A percentile compares a stretch with the other conserved stretches of the same genome.
Conservation (phyloP, 176 grass and related monocot genomes). For the Aegilops umbellulata region DNA sequence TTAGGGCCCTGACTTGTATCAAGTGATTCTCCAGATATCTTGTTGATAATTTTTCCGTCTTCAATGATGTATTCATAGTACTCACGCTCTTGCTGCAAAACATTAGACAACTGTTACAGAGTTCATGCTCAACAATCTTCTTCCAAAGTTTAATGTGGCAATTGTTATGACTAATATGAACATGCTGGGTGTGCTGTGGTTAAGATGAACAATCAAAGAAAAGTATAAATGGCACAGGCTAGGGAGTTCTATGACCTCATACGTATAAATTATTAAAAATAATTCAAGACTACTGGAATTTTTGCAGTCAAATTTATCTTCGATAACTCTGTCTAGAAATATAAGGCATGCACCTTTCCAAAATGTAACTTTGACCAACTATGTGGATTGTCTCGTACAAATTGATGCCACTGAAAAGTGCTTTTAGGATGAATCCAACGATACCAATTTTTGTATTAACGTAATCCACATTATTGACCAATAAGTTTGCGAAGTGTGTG, state of each 20-base stretch:
- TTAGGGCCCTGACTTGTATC: slow-evolving; percentile 57
- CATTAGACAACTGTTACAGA: background rate
- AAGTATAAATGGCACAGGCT: background rate
- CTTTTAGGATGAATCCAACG: background rate
- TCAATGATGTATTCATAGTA: slow-evolving; percentile 61
- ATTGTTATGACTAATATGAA: background rate
- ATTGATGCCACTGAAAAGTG: background rate
- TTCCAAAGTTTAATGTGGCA: background rate
- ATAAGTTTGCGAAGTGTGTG: background rate
- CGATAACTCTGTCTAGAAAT: background rate
- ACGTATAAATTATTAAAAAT: background rate
- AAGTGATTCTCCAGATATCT: slow-evolving; percentile 54
- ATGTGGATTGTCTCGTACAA: background rate
- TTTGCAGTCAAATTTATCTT: background rate
- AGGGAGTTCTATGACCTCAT: background rate
- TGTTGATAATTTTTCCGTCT: slow-evolving; percentile 61
- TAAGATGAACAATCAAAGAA: background rate
- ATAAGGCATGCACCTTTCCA: background rate
- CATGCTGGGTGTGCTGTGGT: background rate
- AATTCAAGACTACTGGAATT: background rate
- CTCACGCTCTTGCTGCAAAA: slow-evolving; percentile 76
- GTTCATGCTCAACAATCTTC: background rate
- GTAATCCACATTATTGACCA: background rate
- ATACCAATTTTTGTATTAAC: background rate
- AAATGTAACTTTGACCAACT: background rate